A percentile compares a stretch with the other conserved stretches of the same genome.
phyloP scores from a whole-genome alignment of 164 flowering plant species.

The Tetrastigma voinierianum region DNA sequence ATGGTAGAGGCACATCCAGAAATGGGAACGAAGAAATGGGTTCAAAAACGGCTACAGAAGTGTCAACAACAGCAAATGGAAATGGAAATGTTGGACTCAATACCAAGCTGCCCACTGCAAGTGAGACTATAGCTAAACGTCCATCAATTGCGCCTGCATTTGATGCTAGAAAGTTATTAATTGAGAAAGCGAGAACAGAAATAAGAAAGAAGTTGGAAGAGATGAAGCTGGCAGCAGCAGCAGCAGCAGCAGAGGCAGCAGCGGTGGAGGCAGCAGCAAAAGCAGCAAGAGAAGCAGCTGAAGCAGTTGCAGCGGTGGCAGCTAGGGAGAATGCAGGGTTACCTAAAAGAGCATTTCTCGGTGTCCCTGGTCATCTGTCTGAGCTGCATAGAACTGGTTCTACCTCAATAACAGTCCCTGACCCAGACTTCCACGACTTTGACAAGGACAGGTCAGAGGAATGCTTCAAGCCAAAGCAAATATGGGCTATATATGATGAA shows the following conservation, averaged over 20 bases:
- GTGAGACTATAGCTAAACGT: slow-evolving; percentile 31
- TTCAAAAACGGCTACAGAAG: slow-evolving; percentile 30
- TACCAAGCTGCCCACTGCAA: slow-evolving; percentile 21
- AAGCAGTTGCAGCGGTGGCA: slow-evolving; percentile 14
- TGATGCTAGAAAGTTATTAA: slow-evolving; percentile 68
- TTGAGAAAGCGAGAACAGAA: slow-evolving; percentile 66
- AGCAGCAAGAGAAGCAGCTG: slow-evolving; percentile 16
- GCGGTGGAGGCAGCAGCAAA: slow-evolving; percentile 27
- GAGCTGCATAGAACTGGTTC: slow-evolving; percentile 29
- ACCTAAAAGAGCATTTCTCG: slow-evolving; percentile 12
- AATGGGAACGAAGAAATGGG: slow-evolving; percentile 34
- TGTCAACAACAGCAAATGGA: slow-evolving; percentile 24
- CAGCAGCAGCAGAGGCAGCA: slow-evolving; percentile 22
- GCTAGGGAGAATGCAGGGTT: slow-evolving; percentile 10
- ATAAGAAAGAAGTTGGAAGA: slow-evolving; percentile 67
- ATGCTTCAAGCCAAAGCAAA: slow-evolving; percentile 81
- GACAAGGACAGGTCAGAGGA: slow-evolving; percentile 81
- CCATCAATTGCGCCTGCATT: slow-evolving; percentile 47
- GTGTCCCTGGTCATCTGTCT: slow-evolving; percentile 8
- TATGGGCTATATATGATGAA: slow-evolving; percentile 95
- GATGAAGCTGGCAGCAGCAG: slow-evolving; percentile 37
- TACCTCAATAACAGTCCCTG: slow-evolving; percentile 65
- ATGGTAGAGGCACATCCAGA: slow-evolving; percentile 19
- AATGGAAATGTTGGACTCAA: slow-evolving; percentile 23
- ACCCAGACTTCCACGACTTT: slow-evolving; percentile 87